Percentiles rank a stretch among this genome's conserved stretches.
These are phyloP conservation scores for Hirsutella minnesotensis DNA, from an alignment of 2,329 filamentous ascomycete species.

Conservation along the genomic window DNA sequence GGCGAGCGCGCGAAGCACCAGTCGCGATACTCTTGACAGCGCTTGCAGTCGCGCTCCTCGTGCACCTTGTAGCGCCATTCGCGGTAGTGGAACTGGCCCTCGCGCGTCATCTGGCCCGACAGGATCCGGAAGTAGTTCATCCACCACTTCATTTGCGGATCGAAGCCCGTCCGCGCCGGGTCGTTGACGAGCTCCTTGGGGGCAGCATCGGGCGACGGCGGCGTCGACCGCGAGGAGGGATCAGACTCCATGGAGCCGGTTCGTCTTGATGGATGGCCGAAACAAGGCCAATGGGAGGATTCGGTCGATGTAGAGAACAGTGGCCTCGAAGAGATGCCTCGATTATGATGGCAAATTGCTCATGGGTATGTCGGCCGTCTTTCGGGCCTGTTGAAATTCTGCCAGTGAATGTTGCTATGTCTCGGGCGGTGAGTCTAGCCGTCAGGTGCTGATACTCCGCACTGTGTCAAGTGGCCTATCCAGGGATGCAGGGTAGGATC, in stretches of 20 bases:
- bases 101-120: conserved; percentile 56
- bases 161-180: conserved; percentile 50
- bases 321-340: too few relatives aligned
- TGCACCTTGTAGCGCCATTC: conserved; percentile 62
- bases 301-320: too few relatives aligned
- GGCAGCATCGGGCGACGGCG: neutral
- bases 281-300: too few relatives aligned
- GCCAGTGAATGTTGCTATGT: too few relatives aligned
- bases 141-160: conserved; percentile 53
- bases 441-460: too few relatives aligned
- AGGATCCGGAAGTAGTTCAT: conserved; percentile 79
- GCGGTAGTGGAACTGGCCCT: conserved; percentile 66
- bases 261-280: too few relatives aligned
- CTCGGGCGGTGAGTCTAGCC: too few relatives aligned
- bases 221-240: conserved; percentile 9
- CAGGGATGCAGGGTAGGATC: too few relatives aligned
- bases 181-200: conserved; percentile 39
- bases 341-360: too few relatives aligned
- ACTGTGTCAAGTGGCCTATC: too few relatives aligned
- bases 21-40: conserved; percentile 71
- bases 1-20: conserved; percentile 80
- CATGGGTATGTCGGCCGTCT: too few relatives aligned
- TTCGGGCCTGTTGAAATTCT: too few relatives aligned
- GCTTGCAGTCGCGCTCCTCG: conserved; percentile 66
- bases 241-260: conserved; percentile 1